Evolutionary conservation across 139 green algal genomes (phyloP).

Genomic region (Micractinium conductrix): DNA sequence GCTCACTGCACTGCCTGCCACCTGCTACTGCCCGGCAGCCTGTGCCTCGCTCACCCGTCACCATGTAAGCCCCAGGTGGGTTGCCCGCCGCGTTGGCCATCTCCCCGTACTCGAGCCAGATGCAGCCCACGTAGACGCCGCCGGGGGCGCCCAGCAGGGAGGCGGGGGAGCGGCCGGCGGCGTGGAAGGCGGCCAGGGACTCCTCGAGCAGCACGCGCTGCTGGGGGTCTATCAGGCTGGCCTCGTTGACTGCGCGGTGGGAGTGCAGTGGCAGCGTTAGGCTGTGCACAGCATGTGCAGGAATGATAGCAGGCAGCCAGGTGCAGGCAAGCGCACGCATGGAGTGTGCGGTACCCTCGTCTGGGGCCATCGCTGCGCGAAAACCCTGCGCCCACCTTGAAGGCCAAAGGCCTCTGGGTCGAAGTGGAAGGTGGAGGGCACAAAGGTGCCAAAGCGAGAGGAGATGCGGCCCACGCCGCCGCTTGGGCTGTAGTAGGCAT

Average conservation of each 20-base stretch:
- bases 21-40: neutral
- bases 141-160: conserved; percentile 52
- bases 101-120: conserved; percentile 77
- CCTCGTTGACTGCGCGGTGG: conserved; percentile 49
- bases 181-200: conserved; percentile 19
- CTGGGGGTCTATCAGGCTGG: conserved; percentile 82
- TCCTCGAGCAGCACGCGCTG: conserved; percentile 80
- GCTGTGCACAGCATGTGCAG: no score
- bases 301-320: neutral
- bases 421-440: conserved; percentile 70
- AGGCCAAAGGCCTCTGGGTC: conserved; percentile 74
- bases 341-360: neutral
- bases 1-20: neutral
- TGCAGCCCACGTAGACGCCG: conserved; percentile 77
- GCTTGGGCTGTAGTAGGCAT: conserved; percentile 54
- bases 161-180: conserved; percentile 13
- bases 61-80: conserved; percentile 71
- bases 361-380: neutral
- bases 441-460: conserved; percentile 71
- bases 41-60: conserved; percentile 54
- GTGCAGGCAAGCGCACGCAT: neutral
- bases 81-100: conserved; percentile 58
- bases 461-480: conserved; percentile 38
- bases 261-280: neutral
- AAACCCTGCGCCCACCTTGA: neutral